These are phyloP conservation scores for Rickenella mellea DNA, from an alignment of 768 basidiomycete genomes.

Conservation along the genomic window DNA sequence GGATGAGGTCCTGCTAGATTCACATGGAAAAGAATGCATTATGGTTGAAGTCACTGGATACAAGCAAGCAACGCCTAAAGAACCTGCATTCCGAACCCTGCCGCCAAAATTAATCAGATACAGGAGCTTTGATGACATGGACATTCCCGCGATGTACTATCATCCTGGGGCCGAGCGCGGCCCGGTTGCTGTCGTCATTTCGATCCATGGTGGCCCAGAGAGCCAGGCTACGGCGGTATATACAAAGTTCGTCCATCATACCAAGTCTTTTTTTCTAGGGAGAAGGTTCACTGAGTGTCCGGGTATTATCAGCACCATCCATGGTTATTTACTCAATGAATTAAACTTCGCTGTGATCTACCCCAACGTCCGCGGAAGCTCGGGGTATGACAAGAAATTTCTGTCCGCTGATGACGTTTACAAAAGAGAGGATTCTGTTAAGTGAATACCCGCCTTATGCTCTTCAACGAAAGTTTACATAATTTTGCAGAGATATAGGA, in stretches of 20 bases:
- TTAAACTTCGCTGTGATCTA: constrained; percentile 30
- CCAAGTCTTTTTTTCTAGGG: not conserved
- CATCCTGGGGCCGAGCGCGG: constrained; percentile 22
- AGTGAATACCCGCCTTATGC: constrained; percentile 14
- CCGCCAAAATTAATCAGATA: constrained; percentile 25
- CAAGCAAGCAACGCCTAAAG: constrained; percentile 23
- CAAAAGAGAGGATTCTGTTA: constrained; percentile 34
- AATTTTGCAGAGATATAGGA: constrained; percentile 24
- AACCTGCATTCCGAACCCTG: constrained; percentile 16
- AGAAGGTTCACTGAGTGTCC: not conserved
- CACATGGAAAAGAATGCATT: constrained; percentile 18
- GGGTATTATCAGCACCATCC: constrained; percentile 21
- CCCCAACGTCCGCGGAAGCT: constrained; percentile 34
- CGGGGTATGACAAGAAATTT: constrained; percentile 31
- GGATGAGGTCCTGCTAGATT: constrained; percentile 11
- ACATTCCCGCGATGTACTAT: constrained; percentile 33
- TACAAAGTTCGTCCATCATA: constrained; percentile 17
- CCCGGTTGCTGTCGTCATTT: constrained; percentile 23
- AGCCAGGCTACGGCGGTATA: constrained; percentile 24
- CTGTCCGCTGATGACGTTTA: constrained; percentile 29
- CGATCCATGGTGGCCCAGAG: constrained; percentile 32
- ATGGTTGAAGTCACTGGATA: constrained; percentile 19
- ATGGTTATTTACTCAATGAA: constrained; percentile 33
- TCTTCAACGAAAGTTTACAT: not conserved
- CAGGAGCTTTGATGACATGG: constrained; percentile 31